Evolutionary conservation across 2,329 filamentous ascomycete genomes (phyloP), one percentile per base, ranked within the genome.

Genomic region (Colletotrichum caudatum): DNA sequence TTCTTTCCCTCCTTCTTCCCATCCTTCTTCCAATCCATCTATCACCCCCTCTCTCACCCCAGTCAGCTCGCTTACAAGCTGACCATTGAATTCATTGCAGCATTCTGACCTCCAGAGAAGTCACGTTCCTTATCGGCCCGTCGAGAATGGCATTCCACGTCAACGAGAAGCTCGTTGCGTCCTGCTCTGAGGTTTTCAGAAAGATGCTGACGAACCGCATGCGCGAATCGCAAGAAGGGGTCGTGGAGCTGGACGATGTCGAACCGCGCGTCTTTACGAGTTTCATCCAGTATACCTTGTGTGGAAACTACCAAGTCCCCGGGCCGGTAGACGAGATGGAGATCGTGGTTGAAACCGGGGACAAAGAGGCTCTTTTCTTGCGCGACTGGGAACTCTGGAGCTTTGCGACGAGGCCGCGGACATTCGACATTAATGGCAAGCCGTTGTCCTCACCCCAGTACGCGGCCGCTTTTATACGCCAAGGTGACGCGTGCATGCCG

Each of bases 391-490:
- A n/a, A n/a, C n/a, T n/a, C n/a, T n/a, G n/a, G n/a, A n/a, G n/a
- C n/a, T n/a, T n/a, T n/a, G n/a, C n/a, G n/a, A n/a, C n/a, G n/a
- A n/a, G n/a, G n/a, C n/a, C n/a, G n/a, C n/a, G n/a, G n/a, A n/a
- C n/a, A n/a, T n/a, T n/a, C n/a, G n/a, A n/a, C n/a, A n/a, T n/a
- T n/a, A n/a, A n/a, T n/a, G n/a, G n/a, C n/a, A n/a, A n/a, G n/a
- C n/a, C n/a, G n/a, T n/a, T n/a, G n/a, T n/a, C n/a, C n/a, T 66
- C 66, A 5, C 6, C 66, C 6, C 12, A 37, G 14, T 69, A 69
- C 18, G 48, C 66, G 29, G 20, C 8, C 29, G 3, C 50, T 69
- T 33, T 11, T 56, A 5, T 2, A 37, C 26, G 26, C 8, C 59
- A 58, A 29, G 48, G 63, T 2, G 18, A 3, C 11, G 23, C 8